Percentiles rank a stretch among this genome's conserved stretches.
Conservation (phyloP, 176 grass and related monocot species). For the Tuctoria greenei region DNA sequence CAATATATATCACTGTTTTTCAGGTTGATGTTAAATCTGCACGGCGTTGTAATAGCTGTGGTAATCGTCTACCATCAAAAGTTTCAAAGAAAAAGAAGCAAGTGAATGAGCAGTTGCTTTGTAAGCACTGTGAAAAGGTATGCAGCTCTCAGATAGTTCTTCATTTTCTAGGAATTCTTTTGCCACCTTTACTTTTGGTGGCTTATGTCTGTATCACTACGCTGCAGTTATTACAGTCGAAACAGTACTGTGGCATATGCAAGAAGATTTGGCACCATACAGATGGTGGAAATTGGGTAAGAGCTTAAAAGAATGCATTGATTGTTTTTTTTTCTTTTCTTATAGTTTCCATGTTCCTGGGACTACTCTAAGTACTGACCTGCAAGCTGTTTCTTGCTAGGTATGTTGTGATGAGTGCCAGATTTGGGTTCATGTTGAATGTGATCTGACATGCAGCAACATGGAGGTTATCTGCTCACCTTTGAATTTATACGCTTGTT, state of each 20-base stretch:
- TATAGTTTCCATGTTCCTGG: constrained; percentile 30
- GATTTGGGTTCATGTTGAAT: constrained; percentile 95
- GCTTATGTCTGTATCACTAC: constrained; percentile 23
- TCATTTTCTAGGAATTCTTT: neutral
- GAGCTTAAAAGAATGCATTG: constrained; percentile 14
- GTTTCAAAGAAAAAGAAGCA: constrained; percentile 65
- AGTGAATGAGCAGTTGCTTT: constrained; percentile 45
- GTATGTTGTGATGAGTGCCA: constrained; percentile 89
- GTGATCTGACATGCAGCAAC: constrained; percentile 59
- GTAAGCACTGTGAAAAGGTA: constrained; percentile 76
- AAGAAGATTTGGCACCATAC: constrained; percentile 97
- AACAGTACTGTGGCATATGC: constrained; percentile 96
- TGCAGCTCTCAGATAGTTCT: neutral
- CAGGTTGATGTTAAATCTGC: constrained; percentile 52
- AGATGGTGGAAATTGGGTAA: constrained; percentile 93
- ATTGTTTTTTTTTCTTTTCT: neutral
- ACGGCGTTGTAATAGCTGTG: constrained; percentile 59
- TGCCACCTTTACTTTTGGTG: neutral
- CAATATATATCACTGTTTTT: constrained; percentile 26
- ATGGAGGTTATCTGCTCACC: constrained; percentile 57
- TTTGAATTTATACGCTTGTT: constrained; percentile 24
- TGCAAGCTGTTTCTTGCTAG: constrained; percentile 37
- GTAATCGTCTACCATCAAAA: constrained; percentile 49
- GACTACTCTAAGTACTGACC: constrained; percentile 3
- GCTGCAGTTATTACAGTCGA: constrained; percentile 76